A percentile compares a stretch with the other conserved stretches of the same genome.
phyloP scores from a whole-genome alignment of 345 rosid genomes.

The Atalantia buxifolia region DNA sequence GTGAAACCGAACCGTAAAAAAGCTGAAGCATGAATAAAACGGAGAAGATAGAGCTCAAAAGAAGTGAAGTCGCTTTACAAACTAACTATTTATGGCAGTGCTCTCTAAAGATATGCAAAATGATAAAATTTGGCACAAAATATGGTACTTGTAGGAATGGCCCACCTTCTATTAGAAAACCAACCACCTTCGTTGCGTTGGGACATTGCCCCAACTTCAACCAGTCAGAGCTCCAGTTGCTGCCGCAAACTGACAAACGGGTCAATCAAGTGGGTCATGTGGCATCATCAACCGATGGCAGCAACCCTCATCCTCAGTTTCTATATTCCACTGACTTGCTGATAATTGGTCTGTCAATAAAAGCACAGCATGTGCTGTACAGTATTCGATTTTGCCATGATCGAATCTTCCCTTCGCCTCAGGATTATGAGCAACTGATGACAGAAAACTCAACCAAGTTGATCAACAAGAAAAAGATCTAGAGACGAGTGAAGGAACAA shows the following conservation, averaged over 20 bases:
- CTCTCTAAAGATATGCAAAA: background rate
- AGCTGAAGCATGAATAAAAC: background rate
- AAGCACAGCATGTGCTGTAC: constrained; percentile 7
- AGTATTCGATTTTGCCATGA: too few relatives aligned
- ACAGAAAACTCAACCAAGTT: too few relatives aligned
- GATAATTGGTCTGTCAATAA: too few relatives aligned
- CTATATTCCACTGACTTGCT: background rate
- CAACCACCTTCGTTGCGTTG: background rate
- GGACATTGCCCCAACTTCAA: background rate
- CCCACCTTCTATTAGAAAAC: background rate
- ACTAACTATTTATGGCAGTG: background rate
- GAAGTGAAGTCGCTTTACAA: background rate
- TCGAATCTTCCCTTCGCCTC: background rate
- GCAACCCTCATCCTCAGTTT: constrained; percentile 21
- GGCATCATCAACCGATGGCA: background rate
- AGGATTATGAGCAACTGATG: background rate
- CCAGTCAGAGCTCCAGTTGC: constrained; percentile 11
- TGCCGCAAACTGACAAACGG: constrained; percentile 10
- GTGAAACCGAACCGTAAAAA: background rate
- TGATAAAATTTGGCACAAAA: background rate
- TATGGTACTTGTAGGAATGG: background rate
- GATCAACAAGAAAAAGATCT: too few relatives aligned
- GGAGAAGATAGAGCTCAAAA: background rate
- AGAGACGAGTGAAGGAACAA: too few relatives aligned
- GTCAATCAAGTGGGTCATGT: constrained; percentile 17